Evolutionary conservation across 805 yeast genomes (phyloP), one percentile per base, ranked within the genome.

Genomic region (Saccharomycopsis fodiens): DNA sequence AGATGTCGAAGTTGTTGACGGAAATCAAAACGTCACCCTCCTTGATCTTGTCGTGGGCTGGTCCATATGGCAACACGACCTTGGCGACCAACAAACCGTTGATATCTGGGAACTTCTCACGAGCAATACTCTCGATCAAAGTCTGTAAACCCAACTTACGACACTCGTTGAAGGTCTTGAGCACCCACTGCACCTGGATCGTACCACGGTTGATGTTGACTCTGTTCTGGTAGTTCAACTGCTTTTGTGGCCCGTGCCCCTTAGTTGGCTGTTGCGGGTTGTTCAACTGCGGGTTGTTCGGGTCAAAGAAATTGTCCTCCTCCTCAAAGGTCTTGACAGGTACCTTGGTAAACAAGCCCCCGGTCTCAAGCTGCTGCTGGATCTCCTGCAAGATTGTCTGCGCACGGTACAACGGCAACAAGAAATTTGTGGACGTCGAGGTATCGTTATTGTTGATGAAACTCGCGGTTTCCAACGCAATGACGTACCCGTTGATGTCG

Each of bases 181-280:
- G 41, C n/a, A 51, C 52, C 54, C 54, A 51, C 27, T 51, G 54
- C 27, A 51, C 54, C 41, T 51, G 54, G 16, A 51, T 51, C 12
- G 54, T 48, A 29, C 54, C 54, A 27, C 54, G 35, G 27, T 45
- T 40, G 27, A 51, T 48, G 39, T 48, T 51, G 27, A 51, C 41
- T 34, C 52, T 42, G 27, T 48, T 48, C 36, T 51, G 52, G 25
- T 23, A 6, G 19, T 51, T 48, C n/a, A 48, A 40, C 29, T 41
- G 41, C n/a, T 41, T 45, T 13, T 42, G 19, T 7, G 35, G 29
- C 6, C 23, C 49, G n/a, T 42, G 41, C n/a, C 36, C 20, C 13
- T 19, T 23, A 13, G 8, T 36, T 20, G 19, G 17, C 15, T 25
- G 15, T 7, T 6, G 10, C 8, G 43, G 43, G 31, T 42, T 42